Conservation (phyloP, 306 rosid species). For the Acacia melanoxylon region DNA sequence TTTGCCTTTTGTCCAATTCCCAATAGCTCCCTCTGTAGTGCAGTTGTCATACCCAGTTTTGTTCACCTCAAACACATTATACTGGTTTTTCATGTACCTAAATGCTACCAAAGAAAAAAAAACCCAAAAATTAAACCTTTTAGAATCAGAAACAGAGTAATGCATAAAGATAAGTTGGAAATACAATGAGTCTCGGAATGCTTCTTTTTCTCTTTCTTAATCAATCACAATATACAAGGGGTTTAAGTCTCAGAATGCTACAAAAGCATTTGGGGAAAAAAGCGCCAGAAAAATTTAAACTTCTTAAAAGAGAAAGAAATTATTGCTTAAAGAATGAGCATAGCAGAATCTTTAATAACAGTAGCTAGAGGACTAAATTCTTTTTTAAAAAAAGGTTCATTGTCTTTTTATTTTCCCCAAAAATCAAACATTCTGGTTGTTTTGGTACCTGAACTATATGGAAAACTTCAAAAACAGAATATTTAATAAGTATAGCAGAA, state of each 20-base stretch:
- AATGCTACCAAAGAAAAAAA: constrained; percentile 51
- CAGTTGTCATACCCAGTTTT: constrained; percentile 90
- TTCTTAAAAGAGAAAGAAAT: background rate
- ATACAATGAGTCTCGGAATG: background rate
- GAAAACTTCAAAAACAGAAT: background rate
- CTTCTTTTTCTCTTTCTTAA: background rate
- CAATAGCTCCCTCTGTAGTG: constrained; percentile 73
- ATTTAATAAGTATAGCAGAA: background rate
- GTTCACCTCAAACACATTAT: constrained; percentile 94
- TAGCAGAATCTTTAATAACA: background rate
- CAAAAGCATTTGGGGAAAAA: background rate
- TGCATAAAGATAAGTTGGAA: background rate
- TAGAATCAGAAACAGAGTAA: background rate
- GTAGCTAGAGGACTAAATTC: background rate
- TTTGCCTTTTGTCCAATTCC: constrained; percentile 92
- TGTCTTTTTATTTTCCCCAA: background rate
- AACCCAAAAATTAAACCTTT: background rate
- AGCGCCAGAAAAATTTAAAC: background rate
- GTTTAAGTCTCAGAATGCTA: background rate
- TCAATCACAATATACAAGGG: background rate
- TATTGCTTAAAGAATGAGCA: background rate
- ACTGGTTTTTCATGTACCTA: constrained; percentile 80
- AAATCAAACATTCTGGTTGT: background rate
- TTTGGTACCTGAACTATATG: background rate
- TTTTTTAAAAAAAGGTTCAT: background rate